Percentiles rank a stretch among this genome's conserved stretches.
phyloP scores from a whole-genome alignment of 148 eudicot genomes.

The Amaranthus palmeri region DNA sequence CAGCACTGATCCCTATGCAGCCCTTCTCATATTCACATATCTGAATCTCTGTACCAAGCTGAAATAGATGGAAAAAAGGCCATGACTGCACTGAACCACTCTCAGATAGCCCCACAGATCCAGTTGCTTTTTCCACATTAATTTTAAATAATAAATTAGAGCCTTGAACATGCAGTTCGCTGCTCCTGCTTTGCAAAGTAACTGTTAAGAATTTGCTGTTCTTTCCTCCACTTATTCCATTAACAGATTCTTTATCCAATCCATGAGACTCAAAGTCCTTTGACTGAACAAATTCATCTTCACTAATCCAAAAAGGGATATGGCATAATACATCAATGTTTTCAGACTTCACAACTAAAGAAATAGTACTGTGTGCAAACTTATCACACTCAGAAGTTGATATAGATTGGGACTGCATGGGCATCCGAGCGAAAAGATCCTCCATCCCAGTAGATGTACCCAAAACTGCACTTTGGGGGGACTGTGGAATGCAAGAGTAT shows the following conservation, averaged over 20 bases:
- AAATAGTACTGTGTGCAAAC: conserved; percentile 21
- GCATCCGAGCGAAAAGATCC: conserved; percentile 25
- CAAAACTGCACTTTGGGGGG: conserved; percentile 19
- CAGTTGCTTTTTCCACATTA: conserved; percentile 46
- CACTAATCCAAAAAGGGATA: conserved; percentile 52
- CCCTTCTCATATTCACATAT: conserved; percentile 29
- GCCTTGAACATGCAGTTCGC: conserved; percentile 40
- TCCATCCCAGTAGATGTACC: conserved; percentile 18
- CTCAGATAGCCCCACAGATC: conserved; percentile 40
- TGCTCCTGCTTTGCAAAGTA: conserved; percentile 44
- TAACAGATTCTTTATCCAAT: conserved; percentile 19
- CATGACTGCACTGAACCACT: conserved; percentile 38
- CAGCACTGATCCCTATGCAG: conserved; percentile 23
- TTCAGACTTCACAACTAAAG: conserved; percentile 42
- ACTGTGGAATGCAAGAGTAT: conserved; percentile 27
- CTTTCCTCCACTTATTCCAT: conserved; percentile 27
- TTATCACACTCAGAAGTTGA: conserved; percentile 29
- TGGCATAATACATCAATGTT: conserved; percentile 44
- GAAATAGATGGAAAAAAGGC: conserved; percentile 71
- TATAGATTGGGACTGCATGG: conserved; percentile 18
- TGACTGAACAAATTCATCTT: conserved; percentile 29
- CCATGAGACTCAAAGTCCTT: conserved; percentile 29
- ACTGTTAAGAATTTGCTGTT: conserved; percentile 44
- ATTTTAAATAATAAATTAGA: conserved; percentile 31
- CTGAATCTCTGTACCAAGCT: conserved; percentile 44